Conservation (phyloP, 2,329 filamentous ascomycete genomes). For the Didymella pomorum region DNA sequence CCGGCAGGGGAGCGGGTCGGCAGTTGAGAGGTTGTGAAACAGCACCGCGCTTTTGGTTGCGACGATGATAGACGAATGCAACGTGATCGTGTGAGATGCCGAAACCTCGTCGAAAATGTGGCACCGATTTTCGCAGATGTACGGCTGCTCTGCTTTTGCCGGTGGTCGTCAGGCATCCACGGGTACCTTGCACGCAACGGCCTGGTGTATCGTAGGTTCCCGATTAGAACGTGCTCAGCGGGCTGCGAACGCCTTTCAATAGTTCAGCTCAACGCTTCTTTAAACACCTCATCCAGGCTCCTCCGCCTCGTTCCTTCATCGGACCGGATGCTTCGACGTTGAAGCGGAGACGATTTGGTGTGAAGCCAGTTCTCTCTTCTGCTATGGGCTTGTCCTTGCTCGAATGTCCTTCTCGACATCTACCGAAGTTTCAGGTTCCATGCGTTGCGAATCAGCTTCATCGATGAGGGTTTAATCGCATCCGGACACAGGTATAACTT, state of each 20-base stretch:
- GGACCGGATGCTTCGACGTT: neutral
- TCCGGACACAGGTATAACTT: neutral
- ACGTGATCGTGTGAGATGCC: neutral
- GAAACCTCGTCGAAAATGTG: neutral
- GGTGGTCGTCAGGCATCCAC: neutral
- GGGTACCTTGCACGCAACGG: slow-evolving; percentile 1
- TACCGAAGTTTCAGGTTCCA: neutral
- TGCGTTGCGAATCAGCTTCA: neutral
- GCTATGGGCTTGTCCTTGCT: neutral
- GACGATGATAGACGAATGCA: neutral
- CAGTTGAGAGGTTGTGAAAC: slow-evolving; percentile 13
- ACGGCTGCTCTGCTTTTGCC: neutral
- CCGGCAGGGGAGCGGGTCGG: slow-evolving; percentile 5
- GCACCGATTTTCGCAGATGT: neutral
- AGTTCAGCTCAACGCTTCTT: neutral
- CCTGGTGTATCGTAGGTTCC: neutral
- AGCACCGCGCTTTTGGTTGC: neutral
- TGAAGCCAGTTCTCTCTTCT: neutral
- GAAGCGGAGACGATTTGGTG: neutral
- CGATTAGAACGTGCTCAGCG: neutral
- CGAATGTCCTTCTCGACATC: neutral
- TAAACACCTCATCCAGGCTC: neutral
- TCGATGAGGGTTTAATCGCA: neutral
- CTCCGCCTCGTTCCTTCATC: neutral
- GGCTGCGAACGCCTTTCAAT: slow-evolving; percentile 3